Conservation (phyloP, 345 rosid genomes). For the Rhodamnia rubescens region DNA sequence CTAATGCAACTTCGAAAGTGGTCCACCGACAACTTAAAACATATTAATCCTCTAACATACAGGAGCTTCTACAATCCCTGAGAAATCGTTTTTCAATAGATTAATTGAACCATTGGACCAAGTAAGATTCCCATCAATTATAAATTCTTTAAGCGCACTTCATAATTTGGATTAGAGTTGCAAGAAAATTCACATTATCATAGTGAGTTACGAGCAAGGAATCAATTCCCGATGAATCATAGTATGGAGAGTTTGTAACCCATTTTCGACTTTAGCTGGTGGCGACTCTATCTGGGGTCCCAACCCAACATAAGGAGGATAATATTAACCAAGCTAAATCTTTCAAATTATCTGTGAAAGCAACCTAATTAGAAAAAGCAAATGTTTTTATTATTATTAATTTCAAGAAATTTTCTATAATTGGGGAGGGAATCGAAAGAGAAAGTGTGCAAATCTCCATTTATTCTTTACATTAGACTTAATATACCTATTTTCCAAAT, state of each 20-base stretch:
- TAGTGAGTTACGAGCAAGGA: not conserved
- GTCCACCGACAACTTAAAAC: not conserved
- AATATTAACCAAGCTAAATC: not conserved
- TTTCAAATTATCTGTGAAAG: not conserved
- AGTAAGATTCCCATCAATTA: not conserved
- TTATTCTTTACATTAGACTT: not conserved
- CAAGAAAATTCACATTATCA: not conserved
- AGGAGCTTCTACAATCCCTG: not conserved
- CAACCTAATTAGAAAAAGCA: not conserved
- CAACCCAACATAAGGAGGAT: not conserved
- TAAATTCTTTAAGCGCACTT: not conserved
- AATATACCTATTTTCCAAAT: not conserved
- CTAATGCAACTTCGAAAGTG: not conserved
- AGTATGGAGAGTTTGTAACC: not conserved
- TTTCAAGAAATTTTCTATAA: not conserved
- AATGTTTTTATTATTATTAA: not conserved
- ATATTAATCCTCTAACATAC: not conserved
- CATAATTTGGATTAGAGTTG: not conserved
- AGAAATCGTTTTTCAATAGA: not conserved
- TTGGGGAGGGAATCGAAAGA: not conserved
- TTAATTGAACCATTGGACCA: not conserved
- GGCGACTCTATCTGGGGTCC: not conserved
- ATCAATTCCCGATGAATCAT: not conserved
- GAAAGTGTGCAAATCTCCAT: not conserved
- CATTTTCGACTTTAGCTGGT: not conserved